A percentile compares a stretch with the other conserved stretches of the same genome.
These are phyloP conservation scores for Stephanocyclus meneghinianus DNA, from an alignment of 352 stramenopile species.

Conservation along the genomic window DNA sequence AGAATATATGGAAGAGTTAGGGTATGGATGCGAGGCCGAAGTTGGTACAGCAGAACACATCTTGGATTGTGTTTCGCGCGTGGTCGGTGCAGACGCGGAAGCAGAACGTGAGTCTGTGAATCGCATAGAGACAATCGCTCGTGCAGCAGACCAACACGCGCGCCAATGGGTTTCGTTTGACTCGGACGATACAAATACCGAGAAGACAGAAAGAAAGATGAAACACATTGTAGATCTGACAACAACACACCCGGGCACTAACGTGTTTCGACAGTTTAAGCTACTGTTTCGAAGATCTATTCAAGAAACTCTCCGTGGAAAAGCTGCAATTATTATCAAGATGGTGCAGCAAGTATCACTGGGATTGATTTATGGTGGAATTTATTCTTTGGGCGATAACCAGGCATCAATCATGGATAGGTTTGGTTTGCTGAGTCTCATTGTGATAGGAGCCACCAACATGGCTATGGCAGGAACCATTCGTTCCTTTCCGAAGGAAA, in stretches of 20 bases:
- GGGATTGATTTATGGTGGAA: constrained; percentile 79
- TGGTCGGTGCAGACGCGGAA: constrained; percentile 52
- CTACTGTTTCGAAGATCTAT: constrained; percentile 65
- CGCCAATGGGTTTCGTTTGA: constrained; percentile 40
- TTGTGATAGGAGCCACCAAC: constrained; percentile 80
- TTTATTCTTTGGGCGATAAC: constrained; percentile 74
- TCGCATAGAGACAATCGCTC: constrained; percentile 62
- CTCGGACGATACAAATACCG: background rate
- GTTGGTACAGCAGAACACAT: constrained; percentile 79
- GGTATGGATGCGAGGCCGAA: constrained; percentile 63
- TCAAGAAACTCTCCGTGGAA: constrained; percentile 67
- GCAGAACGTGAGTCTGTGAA: constrained; percentile 40
- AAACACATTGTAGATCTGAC: constrained; percentile 51
- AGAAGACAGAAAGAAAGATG: constrained; percentile 40
- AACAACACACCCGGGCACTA: constrained; percentile 45
- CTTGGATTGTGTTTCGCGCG: constrained; percentile 74
- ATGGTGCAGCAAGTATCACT: constrained; percentile 76
- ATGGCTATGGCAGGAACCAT: constrained; percentile 82
- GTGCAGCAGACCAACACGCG: constrained; percentile 34
- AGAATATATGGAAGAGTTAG: constrained; percentile 79
- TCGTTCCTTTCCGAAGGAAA: constrained; percentile 80
- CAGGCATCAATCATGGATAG: constrained; percentile 79
- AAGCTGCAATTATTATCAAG: constrained; percentile 77
- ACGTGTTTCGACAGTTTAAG: constrained; percentile 76
- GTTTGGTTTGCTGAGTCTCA: constrained; percentile 80